These are phyloP conservation scores for Colletotrichum sp. DNA, from an alignment of 2,329 filamentous ascomycete genomes.

Conservation along the genomic window DNA sequence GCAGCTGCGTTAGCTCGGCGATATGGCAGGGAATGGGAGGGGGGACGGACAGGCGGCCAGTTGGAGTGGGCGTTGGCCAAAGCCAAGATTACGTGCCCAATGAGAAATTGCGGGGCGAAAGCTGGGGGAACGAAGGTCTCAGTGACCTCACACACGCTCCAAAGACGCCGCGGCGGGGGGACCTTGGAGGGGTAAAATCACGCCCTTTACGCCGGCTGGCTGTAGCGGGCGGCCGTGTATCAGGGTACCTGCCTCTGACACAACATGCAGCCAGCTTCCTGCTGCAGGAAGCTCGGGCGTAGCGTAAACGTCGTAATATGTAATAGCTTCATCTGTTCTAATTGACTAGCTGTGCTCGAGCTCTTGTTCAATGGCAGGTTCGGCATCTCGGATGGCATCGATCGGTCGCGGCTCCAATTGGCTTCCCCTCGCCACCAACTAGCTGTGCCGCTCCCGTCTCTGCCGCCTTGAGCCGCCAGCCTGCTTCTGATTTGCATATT, in stretches of 20 bases:
- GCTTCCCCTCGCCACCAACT: neutral
- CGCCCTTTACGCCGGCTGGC: slow-evolving; percentile 12
- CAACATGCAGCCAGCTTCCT: neutral
- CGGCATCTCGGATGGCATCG: neutral
- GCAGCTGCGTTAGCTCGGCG: neutral
- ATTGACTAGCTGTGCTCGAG: neutral
- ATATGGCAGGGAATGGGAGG: neutral
- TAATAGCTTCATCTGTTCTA: neutral
- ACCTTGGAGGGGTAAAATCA: slow-evolving; percentile 7
- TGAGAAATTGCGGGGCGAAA: slow-evolving; percentile 13
- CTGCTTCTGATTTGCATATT: neutral
- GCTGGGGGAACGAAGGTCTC: neutral
- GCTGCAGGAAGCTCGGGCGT: neutral
- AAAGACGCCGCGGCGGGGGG: neutral
- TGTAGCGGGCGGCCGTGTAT: neutral
- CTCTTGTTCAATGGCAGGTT: neutral
- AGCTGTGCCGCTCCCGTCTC: neutral
- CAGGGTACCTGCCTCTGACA: neutral
- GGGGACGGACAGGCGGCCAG: neutral
- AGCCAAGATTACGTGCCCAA: slow-evolving; percentile 14
- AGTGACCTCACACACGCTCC: slow-evolving; percentile 3
- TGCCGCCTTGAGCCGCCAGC: neutral
- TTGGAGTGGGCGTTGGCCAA: neutral
- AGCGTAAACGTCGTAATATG: neutral
- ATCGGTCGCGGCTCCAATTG: neutral